Evolutionary conservation across 1,284 basidiomycete species (phyloP).

Genomic region (Apiotrichum akiyoshidainum): DNA sequence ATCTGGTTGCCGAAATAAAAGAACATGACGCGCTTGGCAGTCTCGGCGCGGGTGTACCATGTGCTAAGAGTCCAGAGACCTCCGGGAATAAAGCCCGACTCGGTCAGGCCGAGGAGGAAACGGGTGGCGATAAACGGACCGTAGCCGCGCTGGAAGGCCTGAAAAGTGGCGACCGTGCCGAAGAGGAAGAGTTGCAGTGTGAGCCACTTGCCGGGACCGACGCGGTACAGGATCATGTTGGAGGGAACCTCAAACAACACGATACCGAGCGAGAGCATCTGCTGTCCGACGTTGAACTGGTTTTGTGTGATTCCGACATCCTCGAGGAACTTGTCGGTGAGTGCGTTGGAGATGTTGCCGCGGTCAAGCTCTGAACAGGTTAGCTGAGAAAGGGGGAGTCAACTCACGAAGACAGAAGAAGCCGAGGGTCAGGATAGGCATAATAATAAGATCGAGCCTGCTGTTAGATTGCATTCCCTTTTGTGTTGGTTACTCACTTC

Average conservation of each 20-base stretch:
- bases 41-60: constrained; percentile 31
- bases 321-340: constrained; percentile 33
- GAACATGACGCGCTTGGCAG: constrained; percentile 31
- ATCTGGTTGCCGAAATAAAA: constrained; percentile 38
- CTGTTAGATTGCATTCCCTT: neutral
- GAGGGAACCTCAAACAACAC: constrained; percentile 38
- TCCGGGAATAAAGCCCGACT: constrained; percentile 37
- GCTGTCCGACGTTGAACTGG: constrained; percentile 39
- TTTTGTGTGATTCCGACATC: constrained; percentile 37
- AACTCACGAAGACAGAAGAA: constrained; percentile 33
- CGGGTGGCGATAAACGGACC: constrained; percentile 34
- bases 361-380: constrained; percentile 20
- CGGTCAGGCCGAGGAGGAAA: constrained; percentile 30
- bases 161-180: constrained; percentile 34
- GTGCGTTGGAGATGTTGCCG: constrained; percentile 29
- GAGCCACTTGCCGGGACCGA: constrained; percentile 29
- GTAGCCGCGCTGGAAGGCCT: constrained; percentile 34
- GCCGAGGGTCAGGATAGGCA: constrained; percentile 36
- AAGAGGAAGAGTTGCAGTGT: constrained; percentile 33
- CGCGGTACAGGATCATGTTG: constrained; percentile 28
- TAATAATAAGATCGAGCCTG: constrained; percentile 34
- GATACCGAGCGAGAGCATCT: constrained; percentile 38
- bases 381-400: neutral
- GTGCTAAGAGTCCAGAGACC: constrained; percentile 24
- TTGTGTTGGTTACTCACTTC: constrained; percentile 19